Evolutionary conservation across 2,329 filamentous ascomycete genomes (phyloP).

Genomic region (Cladosporium sp.): DNA sequence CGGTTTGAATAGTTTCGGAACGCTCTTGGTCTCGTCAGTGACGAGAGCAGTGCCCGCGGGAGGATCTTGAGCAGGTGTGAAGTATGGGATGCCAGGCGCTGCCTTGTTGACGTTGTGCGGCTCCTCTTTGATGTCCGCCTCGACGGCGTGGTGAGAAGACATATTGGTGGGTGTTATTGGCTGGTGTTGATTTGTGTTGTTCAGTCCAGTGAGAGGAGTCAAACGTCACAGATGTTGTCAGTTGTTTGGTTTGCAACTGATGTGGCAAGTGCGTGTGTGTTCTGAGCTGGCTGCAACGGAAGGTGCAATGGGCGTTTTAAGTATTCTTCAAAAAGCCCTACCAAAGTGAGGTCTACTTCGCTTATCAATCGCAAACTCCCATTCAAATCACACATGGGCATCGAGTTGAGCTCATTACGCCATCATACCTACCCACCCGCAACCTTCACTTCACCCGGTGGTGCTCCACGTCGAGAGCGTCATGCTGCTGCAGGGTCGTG

Average conservation of each 20-base stretch:
- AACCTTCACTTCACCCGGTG: neutral
- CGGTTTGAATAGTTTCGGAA: slow-evolving; percentile 62
- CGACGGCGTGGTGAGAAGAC: slow-evolving; percentile 34
- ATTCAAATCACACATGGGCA: neutral
- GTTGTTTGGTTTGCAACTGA: neutral
- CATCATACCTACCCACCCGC: neutral
- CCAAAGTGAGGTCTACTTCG: neutral
- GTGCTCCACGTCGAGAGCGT: neutral
- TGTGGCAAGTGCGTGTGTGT: neutral
- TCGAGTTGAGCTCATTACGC: neutral
- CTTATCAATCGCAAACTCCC: neutral
- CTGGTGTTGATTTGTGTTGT: neutral
- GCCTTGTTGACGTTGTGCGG: slow-evolving; percentile 43
- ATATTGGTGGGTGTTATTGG: neutral
- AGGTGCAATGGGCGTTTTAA: neutral
- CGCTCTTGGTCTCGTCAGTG: slow-evolving; percentile 47
- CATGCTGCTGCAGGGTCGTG: neutral
- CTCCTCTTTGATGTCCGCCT: slow-evolving; percentile 24
- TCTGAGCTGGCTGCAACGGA: neutral
- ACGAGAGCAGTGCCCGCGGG: slow-evolving; percentile 49
- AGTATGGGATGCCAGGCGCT: slow-evolving; percentile 48
- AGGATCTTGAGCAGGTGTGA: slow-evolving; percentile 49
- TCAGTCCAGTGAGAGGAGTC: neutral
- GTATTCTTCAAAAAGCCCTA: no score
- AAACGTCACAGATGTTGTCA: neutral